These are phyloP conservation scores for Heterobasidion annosum DNA, from an alignment of 1,284 basidiomycete genomes.

Conservation along the genomic window DNA sequence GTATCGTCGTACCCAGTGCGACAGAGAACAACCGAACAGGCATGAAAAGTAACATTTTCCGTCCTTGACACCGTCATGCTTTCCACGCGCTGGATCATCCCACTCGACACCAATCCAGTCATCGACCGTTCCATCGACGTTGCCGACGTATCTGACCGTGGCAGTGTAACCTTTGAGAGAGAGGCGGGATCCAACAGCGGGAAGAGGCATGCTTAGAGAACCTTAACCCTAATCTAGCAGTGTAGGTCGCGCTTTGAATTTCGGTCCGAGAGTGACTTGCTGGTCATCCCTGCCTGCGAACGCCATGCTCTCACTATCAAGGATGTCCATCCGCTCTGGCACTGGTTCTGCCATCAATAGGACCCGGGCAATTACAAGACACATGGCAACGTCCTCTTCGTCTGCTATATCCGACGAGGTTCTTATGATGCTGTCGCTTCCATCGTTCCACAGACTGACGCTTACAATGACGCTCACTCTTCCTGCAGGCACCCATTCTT, in stretches of 20 bases:
- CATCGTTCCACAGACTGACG: background rate
- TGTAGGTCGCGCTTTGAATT: background rate
- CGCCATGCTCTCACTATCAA: constrained; percentile 19
- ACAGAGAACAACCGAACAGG: constrained; percentile 39
- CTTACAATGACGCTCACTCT: background rate
- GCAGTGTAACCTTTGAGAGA: constrained; percentile 41
- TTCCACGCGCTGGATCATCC: constrained; percentile 80
- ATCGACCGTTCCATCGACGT: constrained; percentile 56
- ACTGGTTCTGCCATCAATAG: constrained; percentile 31
- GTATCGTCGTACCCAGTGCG: background rate
- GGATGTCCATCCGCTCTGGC: constrained; percentile 33
- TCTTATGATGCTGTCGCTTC: background rate
- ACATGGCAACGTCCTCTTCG: constrained; percentile 40
- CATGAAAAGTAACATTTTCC: constrained; percentile 75
- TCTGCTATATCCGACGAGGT: constrained; percentile 1
- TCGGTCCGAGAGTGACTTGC: background rate
- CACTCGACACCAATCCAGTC: constrained; percentile 93
- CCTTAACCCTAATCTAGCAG: background rate
- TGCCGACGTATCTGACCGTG: constrained; percentile 67
- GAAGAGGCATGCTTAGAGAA: constrained; percentile 13
- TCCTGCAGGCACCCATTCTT: constrained; percentile 44
- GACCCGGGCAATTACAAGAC: constrained; percentile 46
- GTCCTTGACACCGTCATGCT: constrained; percentile 79
- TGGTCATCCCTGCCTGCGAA: no score
- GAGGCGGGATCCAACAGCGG: constrained; percentile 42